Evolutionary conservation across 495 filamentous ascomycete species (phyloP).

Genomic region (Bacidia gigantensis): DNA sequence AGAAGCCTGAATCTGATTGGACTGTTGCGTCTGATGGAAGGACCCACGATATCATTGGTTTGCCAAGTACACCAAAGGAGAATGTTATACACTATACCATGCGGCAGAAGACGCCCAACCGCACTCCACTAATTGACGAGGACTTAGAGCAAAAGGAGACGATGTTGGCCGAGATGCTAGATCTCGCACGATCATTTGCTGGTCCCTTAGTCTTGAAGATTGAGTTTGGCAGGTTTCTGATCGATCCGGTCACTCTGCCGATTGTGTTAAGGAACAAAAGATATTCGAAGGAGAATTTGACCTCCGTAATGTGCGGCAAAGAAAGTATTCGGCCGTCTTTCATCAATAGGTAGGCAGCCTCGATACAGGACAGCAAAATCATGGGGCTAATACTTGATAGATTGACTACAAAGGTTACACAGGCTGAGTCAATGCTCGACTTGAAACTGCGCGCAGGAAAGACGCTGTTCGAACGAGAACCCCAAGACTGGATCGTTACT

Average conservation of each 20-base stretch:
- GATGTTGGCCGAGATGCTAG: neutral
- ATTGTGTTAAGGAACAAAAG: neutral
- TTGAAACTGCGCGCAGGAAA: conserved; percentile 19
- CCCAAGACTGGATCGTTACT: conserved; percentile 21
- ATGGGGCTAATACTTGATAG: too few species aligned
- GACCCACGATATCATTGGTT: neutral
- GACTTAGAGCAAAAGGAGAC: neutral
- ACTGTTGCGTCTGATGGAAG: neutral
- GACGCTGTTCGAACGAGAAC: conserved; percentile 23
- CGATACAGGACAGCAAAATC: too few species aligned
- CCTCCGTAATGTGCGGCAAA: neutral
- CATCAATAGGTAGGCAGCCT: too few species aligned
- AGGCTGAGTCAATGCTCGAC: conserved; percentile 28
- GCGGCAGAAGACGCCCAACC: neutral
- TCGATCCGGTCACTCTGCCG: conserved; percentile 12
- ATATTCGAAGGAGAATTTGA: neutral
- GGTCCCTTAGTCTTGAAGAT: conserved; percentile 23
- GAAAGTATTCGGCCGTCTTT: too few species aligned
- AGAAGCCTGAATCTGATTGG: too few species aligned
- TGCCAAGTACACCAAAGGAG: neutral
- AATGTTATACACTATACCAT: neutral
- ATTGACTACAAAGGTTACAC: conserved; percentile 25
- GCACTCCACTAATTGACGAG: neutral
- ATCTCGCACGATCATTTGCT: neutral
- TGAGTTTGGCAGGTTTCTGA: conserved; percentile 26